Conservation (phyloP, 2,329 filamentous ascomycete genomes). For the Metarhizium brunneum region DNA sequence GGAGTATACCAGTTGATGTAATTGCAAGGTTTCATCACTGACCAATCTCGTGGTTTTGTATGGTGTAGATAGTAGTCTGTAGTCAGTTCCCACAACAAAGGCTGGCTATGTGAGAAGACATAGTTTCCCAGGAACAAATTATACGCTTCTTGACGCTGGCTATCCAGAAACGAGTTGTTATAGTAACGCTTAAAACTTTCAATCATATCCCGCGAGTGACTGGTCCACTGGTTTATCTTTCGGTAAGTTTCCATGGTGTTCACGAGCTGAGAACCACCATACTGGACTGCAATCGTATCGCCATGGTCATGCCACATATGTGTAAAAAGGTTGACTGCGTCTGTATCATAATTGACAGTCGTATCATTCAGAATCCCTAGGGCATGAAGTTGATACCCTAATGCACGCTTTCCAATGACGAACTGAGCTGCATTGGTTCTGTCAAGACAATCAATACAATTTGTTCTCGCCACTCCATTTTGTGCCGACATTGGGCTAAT, state of each 20-base stretch:
- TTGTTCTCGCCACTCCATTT: conserved; percentile 88
- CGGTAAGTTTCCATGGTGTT: conserved; percentile 99
- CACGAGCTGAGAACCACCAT: conserved; percentile 92
- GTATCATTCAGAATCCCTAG: conserved; percentile 76
- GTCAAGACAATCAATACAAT: conserved; percentile 96
- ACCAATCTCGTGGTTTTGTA: conserved; percentile 67
- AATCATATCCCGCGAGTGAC: conserved; percentile 95
- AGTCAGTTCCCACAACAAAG: conserved; percentile 92
- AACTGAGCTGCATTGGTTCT: conserved; percentile 97
- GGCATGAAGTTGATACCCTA: conserved; percentile 86
- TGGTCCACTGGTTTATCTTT: conserved; percentile 98
- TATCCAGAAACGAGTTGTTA: conserved; percentile 96
- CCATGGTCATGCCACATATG: conserved; percentile 98
- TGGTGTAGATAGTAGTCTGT: conserved; percentile 97
- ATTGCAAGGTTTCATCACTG: conserved; percentile 49
- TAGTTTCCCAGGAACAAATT: conserved; percentile 97
- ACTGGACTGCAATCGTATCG: conserved; percentile 95
- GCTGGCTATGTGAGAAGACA: conserved; percentile 75
- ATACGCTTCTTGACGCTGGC: conserved; percentile 95
- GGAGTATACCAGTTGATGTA: conserved; percentile 90
- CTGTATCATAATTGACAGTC: conserved; percentile 83
- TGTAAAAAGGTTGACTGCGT: conserved; percentile 91
- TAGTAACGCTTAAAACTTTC: conserved; percentile 99
- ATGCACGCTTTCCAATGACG: conserved; percentile 87
- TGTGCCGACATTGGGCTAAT: conserved; percentile 60